Evolutionary conservation across 2,329 filamentous ascomycete genomes (phyloP), one percentile per base, ranked within the genome.

Genomic region (Fusarium nelsonii): DNA sequence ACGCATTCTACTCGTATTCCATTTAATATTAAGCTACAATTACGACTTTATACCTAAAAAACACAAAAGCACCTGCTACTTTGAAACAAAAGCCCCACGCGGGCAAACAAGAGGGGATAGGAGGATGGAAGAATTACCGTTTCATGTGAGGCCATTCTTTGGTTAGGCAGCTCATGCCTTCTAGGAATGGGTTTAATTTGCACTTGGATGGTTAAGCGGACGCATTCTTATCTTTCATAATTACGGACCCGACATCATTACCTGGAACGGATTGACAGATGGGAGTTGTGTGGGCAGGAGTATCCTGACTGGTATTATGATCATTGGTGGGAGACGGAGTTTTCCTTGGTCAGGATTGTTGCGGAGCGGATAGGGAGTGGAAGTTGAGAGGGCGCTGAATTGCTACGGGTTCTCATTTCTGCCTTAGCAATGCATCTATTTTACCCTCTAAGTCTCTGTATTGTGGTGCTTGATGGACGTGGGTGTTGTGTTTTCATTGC

Each of bases 11-110:
- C 68, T 54, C 69, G 64, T 77, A 73, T 62, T 72, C 70, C 55
- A 74, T 76, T 73, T 79, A 75, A 78, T 80, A 75, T 6, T 23
- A 23, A 23, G 66, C 70, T 71, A 73, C 65, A 66, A 73, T 59
- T 54, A 65, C 65, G 65, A 72, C 68, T 52, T 67, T 59, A 69
- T 66, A 73, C 70, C 65, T 73, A 73, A 73, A 73, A 73, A 73
- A 71, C 59, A 55, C 58, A 68, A 74, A 72, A 73, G 68, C 62
- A 63, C 45, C 53, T 71, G 63, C 50, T 53, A 67, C 58, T 58
- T 64, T 54, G 70, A 67, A 63, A 59, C 50, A 62, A 67, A 73
- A 63, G 54, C 45, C 64, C 49, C 20, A 50, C 26, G 41, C 39
- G 39, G 58, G 58, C 50, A 68, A 48, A 44, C 34, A 43, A 34